Base-by-base conservation (phyloP, 169 alveolate genomes). In the Plasmodium gonderi region DNA sequence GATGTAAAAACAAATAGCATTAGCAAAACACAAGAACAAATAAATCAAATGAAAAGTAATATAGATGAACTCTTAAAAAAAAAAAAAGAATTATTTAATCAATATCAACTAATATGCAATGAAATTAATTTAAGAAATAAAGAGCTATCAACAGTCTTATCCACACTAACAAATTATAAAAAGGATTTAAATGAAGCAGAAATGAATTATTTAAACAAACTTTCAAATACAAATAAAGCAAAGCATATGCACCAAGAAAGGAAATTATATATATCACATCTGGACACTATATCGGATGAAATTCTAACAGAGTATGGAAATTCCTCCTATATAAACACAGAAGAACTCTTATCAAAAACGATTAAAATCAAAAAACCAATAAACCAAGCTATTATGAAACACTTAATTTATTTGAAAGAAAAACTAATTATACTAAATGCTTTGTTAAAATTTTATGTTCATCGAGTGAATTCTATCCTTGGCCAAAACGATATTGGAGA, bases 231-330 rank as follows among this genome's bases (percentile, higher is more conserved):
- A n/a, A 82, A 67, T 49, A 82, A 82, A 82, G 72, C 92, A 49
- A 82, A 82, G 14, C 92, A 82, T 31, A 82, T 82, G 92, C 80
- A 82, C 51, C 92, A 82, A 54, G 92, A 82, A 60, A 82, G 92
- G 47, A 82, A 82, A n/a, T 82, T 82, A 60, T 82, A 82, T 69
- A 69, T 82, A 31, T 82, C 92, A 2, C 51, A 82, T 12, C 33
- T 82, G 29, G 82, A 47, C 12, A 82, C 17, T 54, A 69, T 82
- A 5, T 82, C 92, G 8, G 92, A 82, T 82, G 92, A 82, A 68
- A 82, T 82, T 44, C 47, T 82, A 69, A 82, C 14, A 69, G 92
- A 68, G 42, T 82, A 82, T 82, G 83, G 40, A 82, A 26, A n/a
- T 14, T 68, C 74, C 29, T 33, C 36, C 20, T 72, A 47, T 75